phyloP scores from a whole-genome alignment of 176 grass and related monocot genomes.

The Oryza coarctata region DNA sequence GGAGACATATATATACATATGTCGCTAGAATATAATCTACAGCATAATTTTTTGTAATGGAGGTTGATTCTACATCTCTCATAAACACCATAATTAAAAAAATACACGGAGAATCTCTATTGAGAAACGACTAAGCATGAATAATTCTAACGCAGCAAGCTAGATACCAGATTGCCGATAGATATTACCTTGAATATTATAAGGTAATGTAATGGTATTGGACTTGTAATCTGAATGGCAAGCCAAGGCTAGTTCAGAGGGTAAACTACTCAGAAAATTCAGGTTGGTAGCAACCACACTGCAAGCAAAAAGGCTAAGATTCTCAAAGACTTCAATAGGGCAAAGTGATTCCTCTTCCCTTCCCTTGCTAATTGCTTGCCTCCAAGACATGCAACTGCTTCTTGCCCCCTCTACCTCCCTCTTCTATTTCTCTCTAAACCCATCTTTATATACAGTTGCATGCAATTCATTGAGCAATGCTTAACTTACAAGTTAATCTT shows the following conservation, averaged over 20 bases:
- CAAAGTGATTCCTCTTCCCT: conserved; percentile 54
- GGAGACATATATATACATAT: background rate
- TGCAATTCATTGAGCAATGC: background rate
- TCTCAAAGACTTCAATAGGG: conserved; percentile 36
- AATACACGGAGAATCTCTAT: background rate
- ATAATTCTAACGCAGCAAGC: background rate
- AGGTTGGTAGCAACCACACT: background rate
- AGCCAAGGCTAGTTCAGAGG: background rate
- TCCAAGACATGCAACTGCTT: conserved; percentile 30
- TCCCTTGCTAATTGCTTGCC: conserved; percentile 30
- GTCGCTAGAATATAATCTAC: background rate
- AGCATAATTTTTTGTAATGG: background rate
- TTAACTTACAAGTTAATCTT: conserved; percentile 38
- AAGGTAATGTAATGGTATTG: background rate
- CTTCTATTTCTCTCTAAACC: background rate
- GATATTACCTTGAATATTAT: background rate
- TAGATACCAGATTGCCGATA: background rate
- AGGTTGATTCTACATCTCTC: background rate
- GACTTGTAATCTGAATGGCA: background rate
- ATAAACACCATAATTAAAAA: background rate
- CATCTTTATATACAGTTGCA: background rate
- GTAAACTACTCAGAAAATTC: background rate
- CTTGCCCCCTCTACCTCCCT: conserved; percentile 11
- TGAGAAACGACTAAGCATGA: background rate
- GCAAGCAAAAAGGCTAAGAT: conserved; percentile 44